Evolutionary conservation across 805 yeast genomes (phyloP), one percentile per base, ranked within the genome.

Genomic region (Ogataea zsoltii): DNA sequence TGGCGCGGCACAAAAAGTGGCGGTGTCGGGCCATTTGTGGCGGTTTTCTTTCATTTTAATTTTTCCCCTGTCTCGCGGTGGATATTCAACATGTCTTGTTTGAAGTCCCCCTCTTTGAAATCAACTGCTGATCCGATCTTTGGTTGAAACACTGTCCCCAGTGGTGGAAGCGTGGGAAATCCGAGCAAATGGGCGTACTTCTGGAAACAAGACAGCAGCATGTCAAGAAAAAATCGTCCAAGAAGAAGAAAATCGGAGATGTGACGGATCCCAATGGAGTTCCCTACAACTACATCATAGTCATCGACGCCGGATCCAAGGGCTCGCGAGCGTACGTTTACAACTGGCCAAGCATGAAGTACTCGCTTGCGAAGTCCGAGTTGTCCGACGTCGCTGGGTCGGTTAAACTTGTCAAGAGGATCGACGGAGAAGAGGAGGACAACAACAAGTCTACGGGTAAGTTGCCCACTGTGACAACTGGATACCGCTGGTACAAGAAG

Each of bases 251-350:
- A 25, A 23, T n/a, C 28, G 63, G 63, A 3, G 37, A 49, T 10
- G 51, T 74, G 2, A 58, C 59, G 23, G 71, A 74, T 42, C 54
- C 60, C 2, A 59, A 70, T 2, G 76, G 76, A 2, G 61, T 74
- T 1, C 84, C 85, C 0, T 78, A 76, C 47, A 81, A 82, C 58
- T 82, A 81, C 57, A 75, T 82, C 2, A 72, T 82, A 2, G 70
- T 82, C 4, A 74, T 82, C 2, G 88, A 82, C 60, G 78, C 86
- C 1, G 88, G 88, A 0, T 80, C 86, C 2, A 79, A 74, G 46
- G 88, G 88, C 0, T 76, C 85, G 0, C 60, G 88, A 15, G 85
- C 82, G 0, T 79, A 71, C 53, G 71, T 82, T 1, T 82, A 82
- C 62, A 70, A 75, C 44, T 83, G 82, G 80, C 59, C 68, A 33